These are phyloP conservation scores for Auriscalpium orientale DNA, from an alignment of 768 basidiomycete genomes.

Conservation along the genomic window DNA sequence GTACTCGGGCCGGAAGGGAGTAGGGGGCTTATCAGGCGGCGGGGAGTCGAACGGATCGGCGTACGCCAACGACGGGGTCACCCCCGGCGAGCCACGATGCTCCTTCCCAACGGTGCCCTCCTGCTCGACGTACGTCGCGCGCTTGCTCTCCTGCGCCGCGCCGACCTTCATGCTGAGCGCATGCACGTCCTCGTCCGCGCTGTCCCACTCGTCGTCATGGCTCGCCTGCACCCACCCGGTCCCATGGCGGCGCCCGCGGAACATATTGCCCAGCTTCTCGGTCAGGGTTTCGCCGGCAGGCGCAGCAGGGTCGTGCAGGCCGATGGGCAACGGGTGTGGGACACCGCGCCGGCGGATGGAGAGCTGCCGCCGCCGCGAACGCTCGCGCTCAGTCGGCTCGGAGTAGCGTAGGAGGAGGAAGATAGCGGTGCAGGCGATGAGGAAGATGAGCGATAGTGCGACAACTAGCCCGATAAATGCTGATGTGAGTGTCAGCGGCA, in stretches of 20 bases:
- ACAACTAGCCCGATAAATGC: slow-evolving; percentile 55
- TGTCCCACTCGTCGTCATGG: slow-evolving; percentile 9
- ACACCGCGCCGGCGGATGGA: slow-evolving; percentile 7
- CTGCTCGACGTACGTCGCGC: neutral
- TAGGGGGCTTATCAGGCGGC: neutral
- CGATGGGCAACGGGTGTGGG: slow-evolving; percentile 12
- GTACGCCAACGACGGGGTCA: neutral
- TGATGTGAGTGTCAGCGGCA: neutral
- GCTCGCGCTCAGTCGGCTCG: slow-evolving; percentile 34
- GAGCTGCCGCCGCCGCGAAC: slow-evolving; percentile 21
- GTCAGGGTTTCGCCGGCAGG: slow-evolving; percentile 1
- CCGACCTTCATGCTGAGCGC: neutral
- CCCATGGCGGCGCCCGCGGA: slow-evolving; percentile 8
- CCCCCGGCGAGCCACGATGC: neutral
- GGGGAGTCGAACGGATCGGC: neutral
- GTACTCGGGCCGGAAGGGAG: neutral
- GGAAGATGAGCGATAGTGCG: slow-evolving; percentile 43
- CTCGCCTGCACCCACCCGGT: slow-evolving; percentile 12
- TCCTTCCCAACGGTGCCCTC: neutral
- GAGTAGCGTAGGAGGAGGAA: slow-evolving; percentile 49
- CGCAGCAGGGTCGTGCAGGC: slow-evolving; percentile 1
- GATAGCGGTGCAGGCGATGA: slow-evolving; percentile 44
- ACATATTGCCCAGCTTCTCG: slow-evolving; percentile 12
- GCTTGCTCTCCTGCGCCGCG: neutral
- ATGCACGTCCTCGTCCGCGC: slow-evolving; percentile 6